These are phyloP conservation scores for Albizia julibrissin DNA, from an alignment of 306 rosid genomes.

Conservation along the genomic window DNA sequence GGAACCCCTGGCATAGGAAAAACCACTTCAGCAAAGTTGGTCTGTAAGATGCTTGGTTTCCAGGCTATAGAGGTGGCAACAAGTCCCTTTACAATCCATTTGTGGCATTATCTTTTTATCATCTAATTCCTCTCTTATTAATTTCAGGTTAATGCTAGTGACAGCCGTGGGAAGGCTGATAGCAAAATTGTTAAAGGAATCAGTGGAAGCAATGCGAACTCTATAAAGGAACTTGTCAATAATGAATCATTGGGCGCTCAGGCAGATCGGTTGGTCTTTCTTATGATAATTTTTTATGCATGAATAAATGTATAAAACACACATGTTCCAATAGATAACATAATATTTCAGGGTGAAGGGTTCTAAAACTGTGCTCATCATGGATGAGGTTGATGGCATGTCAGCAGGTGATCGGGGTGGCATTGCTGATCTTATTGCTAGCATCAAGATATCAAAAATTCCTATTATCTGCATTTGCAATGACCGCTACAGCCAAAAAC, in stretches of 20 bases:
- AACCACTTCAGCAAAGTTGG: constrained; percentile 95
- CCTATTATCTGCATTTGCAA: constrained; percentile 98
- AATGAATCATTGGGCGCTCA: constrained; percentile 56
- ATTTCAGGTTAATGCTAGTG: constrained; percentile 95
- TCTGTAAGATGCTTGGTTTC: constrained; percentile 87
- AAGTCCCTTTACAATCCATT: constrained; percentile 29
- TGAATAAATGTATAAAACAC: constrained; percentile 18
- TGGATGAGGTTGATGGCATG: constrained; percentile 99
- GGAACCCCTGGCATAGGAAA: constrained; percentile 99
- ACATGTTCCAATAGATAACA: constrained; percentile 24
- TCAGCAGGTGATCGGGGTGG: constrained; percentile 99
- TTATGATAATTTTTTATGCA: constrained; percentile 29
- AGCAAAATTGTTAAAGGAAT: constrained; percentile 84
- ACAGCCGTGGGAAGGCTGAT: constrained; percentile 95
- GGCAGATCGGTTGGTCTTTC: constrained; percentile 63
- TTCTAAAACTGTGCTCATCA: constrained; percentile 82
- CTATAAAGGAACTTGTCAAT: constrained; percentile 82
- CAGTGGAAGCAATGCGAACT: constrained; percentile 88
- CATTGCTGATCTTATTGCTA: constrained; percentile 89
- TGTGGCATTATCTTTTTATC: constrained; percentile 9
- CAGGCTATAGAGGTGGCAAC: constrained; percentile 76
- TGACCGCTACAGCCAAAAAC: constrained; percentile 96
- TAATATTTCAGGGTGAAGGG: constrained; percentile 65
- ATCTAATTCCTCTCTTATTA: constrained; percentile 28
- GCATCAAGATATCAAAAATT: constrained; percentile 88